Evolutionary conservation across 495 filamentous ascomycete species (phyloP), one percentile per base, ranked within the genome.

Genomic region (Tuber microsphaerosporum): DNA sequence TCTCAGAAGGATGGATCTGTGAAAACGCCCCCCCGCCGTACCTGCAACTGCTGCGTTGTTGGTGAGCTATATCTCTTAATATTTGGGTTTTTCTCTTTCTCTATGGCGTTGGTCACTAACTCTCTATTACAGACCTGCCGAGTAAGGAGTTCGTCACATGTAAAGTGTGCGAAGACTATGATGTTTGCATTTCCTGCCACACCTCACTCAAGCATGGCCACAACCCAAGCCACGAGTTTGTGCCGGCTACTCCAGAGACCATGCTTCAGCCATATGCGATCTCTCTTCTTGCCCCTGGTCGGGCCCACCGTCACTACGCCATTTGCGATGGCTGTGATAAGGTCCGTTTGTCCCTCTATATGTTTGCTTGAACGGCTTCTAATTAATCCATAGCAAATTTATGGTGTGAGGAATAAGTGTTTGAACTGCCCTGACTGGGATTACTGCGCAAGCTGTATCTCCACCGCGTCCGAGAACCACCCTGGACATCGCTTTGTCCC

Each of bases 401-500:
- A 88, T 81, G 95, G 95, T 80, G 89, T 97, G 68, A 94, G 95
- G 80, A 92, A 98, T 88, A 99, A 99, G 88, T 99, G 95, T 85
- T 87, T 97, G 78, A 90, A 91, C 80, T 99, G 95, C 87, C 95
- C 96, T 44, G 95, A 99, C 82, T 99, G 92, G 92, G 95, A 99
- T 79, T 97, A 92, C 86, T 99, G 95, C 86, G 87, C 88, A n/a
- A 85, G 87, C 7, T 99, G 95, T 84, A 84, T 92, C 72, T 84
- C 86, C 75, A 89, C 86, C 80, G 90, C 92, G 43, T 78, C 84
- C 43, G 86, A 89, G 80, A 89, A 86, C 73, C 95, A 99, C 82
- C 89, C 92, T 44, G 87, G 88, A 44, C 95, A 99, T 84, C 92
- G 96, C 75, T 97, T 99, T 85, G 93, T 93, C 34, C 89, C 92